Evolutionary conservation across 2,329 filamentous ascomycete genomes (phyloP).

Genomic region (Fusarium hainanense): DNA sequence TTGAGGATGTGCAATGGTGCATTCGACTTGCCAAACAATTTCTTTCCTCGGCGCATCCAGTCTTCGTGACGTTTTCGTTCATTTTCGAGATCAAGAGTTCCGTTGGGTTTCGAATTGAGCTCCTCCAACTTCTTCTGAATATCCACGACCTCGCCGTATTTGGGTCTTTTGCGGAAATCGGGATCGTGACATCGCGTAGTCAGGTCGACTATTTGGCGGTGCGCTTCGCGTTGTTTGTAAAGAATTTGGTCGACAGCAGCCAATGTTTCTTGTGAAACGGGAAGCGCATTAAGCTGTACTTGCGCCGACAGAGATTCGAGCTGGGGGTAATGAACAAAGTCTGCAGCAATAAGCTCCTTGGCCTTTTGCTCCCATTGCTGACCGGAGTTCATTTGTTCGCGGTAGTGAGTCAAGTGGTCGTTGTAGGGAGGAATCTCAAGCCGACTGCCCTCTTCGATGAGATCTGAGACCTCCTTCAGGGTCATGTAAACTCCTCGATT

Average conservation of each 20-base stretch:
- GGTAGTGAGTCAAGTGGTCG: conserved; percentile 79
- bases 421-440: conserved; percentile 84
- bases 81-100: conserved; percentile 91
- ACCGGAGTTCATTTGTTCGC: conserved; percentile 80
- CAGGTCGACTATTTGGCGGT: conserved; percentile 85
- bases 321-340: conserved; percentile 92
- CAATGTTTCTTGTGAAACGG: conserved; percentile 84
- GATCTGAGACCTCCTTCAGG: conserved; percentile 79
- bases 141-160: conserved; percentile 89
- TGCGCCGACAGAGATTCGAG: conserved; percentile 91
- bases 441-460: conserved; percentile 81
- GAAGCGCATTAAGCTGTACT: conserved; percentile 74
- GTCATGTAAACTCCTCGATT: conserved; percentile 74
- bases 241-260: conserved; percentile 88
- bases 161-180: conserved; percentile 82
- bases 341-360: conserved; percentile 90
- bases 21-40: conserved; percentile 97
- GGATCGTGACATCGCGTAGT: conserved; percentile 80
- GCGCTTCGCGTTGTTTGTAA: conserved; percentile 94
- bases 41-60: conserved; percentile 99
- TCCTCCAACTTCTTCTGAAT: conserved; percentile 89
- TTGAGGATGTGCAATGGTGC: conserved; percentile 95
- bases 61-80: conserved; percentile 96
- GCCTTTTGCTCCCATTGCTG: conserved; percentile 93
- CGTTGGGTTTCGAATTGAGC: conserved; percentile 90